Base-by-base conservation (phyloP, 257 asterid species). In the Ilex asprella region DNA sequence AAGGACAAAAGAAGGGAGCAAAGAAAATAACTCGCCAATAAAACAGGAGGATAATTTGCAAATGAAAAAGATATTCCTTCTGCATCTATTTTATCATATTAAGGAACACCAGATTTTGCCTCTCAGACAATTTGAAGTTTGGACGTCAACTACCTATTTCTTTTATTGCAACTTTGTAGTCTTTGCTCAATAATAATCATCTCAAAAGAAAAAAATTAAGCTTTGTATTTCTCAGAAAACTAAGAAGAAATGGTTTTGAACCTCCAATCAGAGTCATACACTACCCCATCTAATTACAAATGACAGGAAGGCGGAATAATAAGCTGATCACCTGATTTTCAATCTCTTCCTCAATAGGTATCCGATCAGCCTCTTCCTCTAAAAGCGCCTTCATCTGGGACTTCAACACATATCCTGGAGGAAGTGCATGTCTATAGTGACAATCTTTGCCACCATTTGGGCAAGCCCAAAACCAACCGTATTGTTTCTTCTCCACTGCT, bases 401-500 rank as follows among this genome's bases (percentile, higher is more conserved):
- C 70, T 89, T 89, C 51, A 93, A 73, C 72, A 93, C 46, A 69
- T 89, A 93, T 56, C 97, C 97, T 43, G 97, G 96, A 70, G 99
- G 99, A 68, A 93, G 95, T 2, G 57, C 57, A 21, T 53, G 57
- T 16, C 57, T 53, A 14, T 53, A 53, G 30, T 15, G 27, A 16
- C 57, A 53, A 4, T 88, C 95, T 73, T 84, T 79, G 70, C 86
- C 81, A 52, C 99, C 97, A 76, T 93, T 93, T 50, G 99, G 99
- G 70, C 97, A 93, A 61, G 30, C 80, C 99, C 99, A 93, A 76
- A 93, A 89, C 95, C 96, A 93, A 70, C 99, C 97, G 68, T 93
- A 89, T 75, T 93, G 99, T 74, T 89, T 87, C 73, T 93, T 93
- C 81, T 93, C 99, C 84, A 93, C 99, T 60, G 99, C 99, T 3